Percentiles rank a stretch among this genome's conserved stretches.
Evolutionary conservation across 768 basidiomycete species (phyloP).

Genomic region (Agaricus blazei): DNA sequence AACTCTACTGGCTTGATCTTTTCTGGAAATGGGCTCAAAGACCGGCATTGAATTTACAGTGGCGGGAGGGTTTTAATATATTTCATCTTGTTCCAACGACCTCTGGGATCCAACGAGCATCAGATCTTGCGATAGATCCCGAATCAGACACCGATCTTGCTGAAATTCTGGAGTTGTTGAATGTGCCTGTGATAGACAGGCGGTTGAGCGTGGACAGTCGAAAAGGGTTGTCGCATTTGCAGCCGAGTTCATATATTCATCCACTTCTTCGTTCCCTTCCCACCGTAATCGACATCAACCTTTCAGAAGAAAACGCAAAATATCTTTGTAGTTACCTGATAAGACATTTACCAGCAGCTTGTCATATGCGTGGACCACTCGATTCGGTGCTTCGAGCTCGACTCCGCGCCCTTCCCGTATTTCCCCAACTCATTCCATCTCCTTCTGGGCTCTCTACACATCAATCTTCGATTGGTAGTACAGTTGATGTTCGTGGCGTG

Average conservation of each 20-base stretch:
- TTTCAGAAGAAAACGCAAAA: neutral
- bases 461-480: neutral
- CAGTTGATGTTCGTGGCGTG: neutral
- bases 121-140: slow-evolving; percentile 23
- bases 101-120: slow-evolving; percentile 20
- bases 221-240: neutral
- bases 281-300: neutral
- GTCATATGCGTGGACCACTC: slow-evolving; percentile 1
- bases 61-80: slow-evolving; percentile 8
- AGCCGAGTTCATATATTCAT: slow-evolving; percentile 14
- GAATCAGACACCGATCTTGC: slow-evolving; percentile 4
- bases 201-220: slow-evolving; percentile 17
- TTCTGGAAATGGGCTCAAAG: slow-evolving; percentile 41
- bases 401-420: slow-evolving; percentile 22
- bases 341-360: slow-evolving; percentile 4
- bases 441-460: neutral
- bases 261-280: slow-evolving; percentile 25
- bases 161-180: slow-evolving; percentile 20
- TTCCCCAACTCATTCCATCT: slow-evolving; percentile 20
- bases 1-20: slow-evolving; percentile 27
- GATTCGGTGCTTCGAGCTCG: slow-evolving; percentile 3
- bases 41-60: slow-evolving; percentile 13
- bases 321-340: neutral
- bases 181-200: slow-evolving; percentile 29
- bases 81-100: slow-evolving; percentile 29